A percentile compares a stretch with the other conserved stretches of the same genome.
phyloP scores from a whole-genome alignment of 2,329 filamentous ascomycete species.

The Pestalotiopsis sp. region DNA sequence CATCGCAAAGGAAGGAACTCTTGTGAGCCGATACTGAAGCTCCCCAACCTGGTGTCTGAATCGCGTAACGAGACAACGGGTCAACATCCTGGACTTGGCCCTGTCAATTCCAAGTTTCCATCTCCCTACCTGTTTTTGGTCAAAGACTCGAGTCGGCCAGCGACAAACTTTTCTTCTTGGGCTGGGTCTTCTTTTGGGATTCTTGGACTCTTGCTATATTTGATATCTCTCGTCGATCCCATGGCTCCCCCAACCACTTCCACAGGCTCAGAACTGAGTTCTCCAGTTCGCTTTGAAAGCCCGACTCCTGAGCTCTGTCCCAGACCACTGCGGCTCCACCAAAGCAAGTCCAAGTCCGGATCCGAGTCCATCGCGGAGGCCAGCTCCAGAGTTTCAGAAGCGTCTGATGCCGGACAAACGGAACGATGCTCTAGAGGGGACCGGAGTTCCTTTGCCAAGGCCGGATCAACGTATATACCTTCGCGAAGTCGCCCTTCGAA shows the following conservation, averaged over 20 bases:
- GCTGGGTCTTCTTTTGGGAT: not conserved
- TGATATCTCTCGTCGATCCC: constrained; percentile 12
- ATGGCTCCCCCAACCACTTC: constrained; percentile 20
- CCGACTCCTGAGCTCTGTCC: constrained; percentile 21
- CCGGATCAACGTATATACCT: not conserved
- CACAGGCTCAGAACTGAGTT: constrained; percentile 17
- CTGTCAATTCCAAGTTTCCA: not conserved
- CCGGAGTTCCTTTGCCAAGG: not conserved
- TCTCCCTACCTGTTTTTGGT: not conserved
- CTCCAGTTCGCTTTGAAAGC: constrained; percentile 18
- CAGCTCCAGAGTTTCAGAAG: not conserved
- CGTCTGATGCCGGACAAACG: too few relatives aligned
- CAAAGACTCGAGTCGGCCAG: constrained; percentile 6
- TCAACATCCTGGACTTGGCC: not conserved
- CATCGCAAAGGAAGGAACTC: not conserved
- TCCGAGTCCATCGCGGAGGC: constrained; percentile 8
- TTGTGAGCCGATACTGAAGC: not conserved
- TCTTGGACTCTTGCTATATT: constrained; percentile 3
- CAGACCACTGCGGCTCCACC: constrained; percentile 25
- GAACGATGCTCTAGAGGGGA: not conserved
- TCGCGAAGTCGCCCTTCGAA: constrained; percentile 14
- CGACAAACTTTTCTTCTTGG: constrained; percentile 1
- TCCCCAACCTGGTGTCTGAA: not conserved
- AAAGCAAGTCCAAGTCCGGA: constrained; percentile 15
- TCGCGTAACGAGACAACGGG: not conserved